These are phyloP conservation scores for Trichoderma sp. DNA, from an alignment of 2,329 filamentous ascomycete species.

Conservation along the genomic window DNA sequence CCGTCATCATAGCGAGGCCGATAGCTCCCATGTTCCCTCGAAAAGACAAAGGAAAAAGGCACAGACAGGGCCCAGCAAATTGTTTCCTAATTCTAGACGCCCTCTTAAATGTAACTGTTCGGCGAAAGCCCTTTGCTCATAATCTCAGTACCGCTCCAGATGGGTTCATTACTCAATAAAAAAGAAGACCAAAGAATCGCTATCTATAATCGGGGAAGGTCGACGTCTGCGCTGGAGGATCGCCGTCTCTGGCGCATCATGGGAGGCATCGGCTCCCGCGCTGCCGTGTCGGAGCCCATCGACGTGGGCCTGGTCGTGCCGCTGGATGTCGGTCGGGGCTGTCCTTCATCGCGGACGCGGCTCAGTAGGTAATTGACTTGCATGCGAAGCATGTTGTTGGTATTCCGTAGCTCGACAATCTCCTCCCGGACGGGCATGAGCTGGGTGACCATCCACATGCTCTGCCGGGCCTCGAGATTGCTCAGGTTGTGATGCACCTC, in stretches of 20 bases:
- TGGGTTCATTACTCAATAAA: neutral
- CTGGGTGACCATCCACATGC: constrained; percentile 63
- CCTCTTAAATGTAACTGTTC: neutral
- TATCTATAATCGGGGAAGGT: constrained; percentile 43
- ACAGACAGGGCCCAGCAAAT: neutral
- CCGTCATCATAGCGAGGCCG: neutral
- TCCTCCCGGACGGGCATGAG: constrained; percentile 64
- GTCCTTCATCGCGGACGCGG: constrained; percentile 52
- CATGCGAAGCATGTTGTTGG: constrained; percentile 60
- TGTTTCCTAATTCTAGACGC: constrained; percentile 18
- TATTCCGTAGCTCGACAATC: constrained; percentile 61
- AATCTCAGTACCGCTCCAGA: constrained; percentile 17
- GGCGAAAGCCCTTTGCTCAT: constrained; percentile 3
- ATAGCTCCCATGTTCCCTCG: neutral
- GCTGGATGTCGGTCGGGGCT: constrained; percentile 43
- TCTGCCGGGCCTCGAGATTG: constrained; percentile 60
- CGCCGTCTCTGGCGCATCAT: constrained; percentile 43
- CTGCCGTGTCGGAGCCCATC: constrained; percentile 41
- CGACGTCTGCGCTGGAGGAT: constrained; percentile 44
- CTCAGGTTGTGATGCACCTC: constrained; percentile 59
- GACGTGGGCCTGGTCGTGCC: constrained; percentile 36
- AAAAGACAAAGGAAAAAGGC: neutral
- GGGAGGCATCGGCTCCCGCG: constrained; percentile 33
- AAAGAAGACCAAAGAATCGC: neutral
- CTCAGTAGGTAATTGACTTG: constrained; percentile 62